A percentile compares a stretch with the other conserved stretches of the same genome.
phyloP scores from a whole-genome alignment of 2,329 filamentous ascomycete genomes.

The Monosporascus sp. region DNA sequence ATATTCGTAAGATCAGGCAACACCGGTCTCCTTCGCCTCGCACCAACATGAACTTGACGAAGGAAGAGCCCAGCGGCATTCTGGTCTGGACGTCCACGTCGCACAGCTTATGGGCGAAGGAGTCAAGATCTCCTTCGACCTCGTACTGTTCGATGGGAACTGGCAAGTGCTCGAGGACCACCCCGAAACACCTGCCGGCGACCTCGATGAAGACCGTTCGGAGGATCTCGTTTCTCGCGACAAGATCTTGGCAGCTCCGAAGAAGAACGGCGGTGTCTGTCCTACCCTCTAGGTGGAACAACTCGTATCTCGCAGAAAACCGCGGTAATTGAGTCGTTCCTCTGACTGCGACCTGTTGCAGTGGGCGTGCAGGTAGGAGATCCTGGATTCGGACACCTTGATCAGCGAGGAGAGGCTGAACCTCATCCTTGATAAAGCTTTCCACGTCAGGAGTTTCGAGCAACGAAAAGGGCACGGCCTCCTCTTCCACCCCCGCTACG shows the following conservation, averaged over 20 bases:
- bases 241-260: conserved; percentile 47
- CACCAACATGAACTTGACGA: conserved; percentile 54
- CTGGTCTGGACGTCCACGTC: conserved; percentile 48
- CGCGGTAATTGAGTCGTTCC: conserved; percentile 53
- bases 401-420: conserved; percentile 47
- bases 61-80: conserved; percentile 53
- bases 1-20: conserved; percentile 55
- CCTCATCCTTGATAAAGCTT: conserved; percentile 38
- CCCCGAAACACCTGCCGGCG: conserved; percentile 45
- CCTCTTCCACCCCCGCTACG: conserved; percentile 5
- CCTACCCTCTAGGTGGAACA: conserved; percentile 52
- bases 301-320: conserved; percentile 58
- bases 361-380: conserved; percentile 51
- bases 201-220: conserved; percentile 59
- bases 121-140: conserved; percentile 43
- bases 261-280: conserved; percentile 45
- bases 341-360: conserved; percentile 54
- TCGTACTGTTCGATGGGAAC: conserved; percentile 47
- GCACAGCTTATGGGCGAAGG: conserved; percentile 49
- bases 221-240: conserved; percentile 57
- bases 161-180: conserved; percentile 51
- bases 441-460: conserved; percentile 35
- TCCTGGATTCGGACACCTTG: conserved; percentile 46
- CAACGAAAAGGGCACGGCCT: conserved; percentile 44
- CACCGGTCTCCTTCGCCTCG: conserved; percentile 29